Percentiles rank a stretch among this genome's conserved stretches.
Evolutionary conservation across 495 filamentous ascomycete genomes (phyloP).

Genomic region (Podospora anserina): DNA sequence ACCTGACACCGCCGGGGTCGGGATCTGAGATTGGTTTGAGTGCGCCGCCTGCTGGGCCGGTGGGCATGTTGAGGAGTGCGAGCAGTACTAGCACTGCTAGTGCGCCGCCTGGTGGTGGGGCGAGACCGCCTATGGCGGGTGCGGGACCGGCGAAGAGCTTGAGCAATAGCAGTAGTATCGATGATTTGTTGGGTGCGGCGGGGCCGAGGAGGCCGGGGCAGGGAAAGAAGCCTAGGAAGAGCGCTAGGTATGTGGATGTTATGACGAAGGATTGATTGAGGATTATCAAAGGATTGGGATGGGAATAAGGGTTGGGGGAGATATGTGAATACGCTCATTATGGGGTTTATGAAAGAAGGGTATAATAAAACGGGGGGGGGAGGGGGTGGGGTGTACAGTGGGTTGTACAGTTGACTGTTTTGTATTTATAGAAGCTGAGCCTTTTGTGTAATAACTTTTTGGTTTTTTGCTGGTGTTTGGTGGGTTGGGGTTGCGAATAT

Average conservation of each 20-base stretch:
- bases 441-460: neutral
- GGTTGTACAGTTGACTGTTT: neutral
- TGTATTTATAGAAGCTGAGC: neutral
- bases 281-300: neutral
- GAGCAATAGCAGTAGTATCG: constrained; percentile 78
- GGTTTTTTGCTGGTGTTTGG: neutral
- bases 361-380: neutral
- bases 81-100: constrained; percentile 43
- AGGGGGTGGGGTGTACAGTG: neutral
- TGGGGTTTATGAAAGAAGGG: neutral
- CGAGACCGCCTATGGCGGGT: neutral
- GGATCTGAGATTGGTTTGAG: neutral
- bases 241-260: constrained; percentile 84
- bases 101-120: constrained; percentile 40
- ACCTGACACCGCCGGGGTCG: constrained; percentile 14
- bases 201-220: constrained; percentile 58
- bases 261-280: constrained; percentile 57
- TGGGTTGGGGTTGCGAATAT: neutral
- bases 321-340: neutral
- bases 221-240: constrained; percentile 73
- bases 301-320: neutral
- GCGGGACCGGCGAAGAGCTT: constrained; percentile 60
- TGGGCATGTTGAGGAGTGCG: constrained; percentile 44
- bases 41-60: constrained; percentile 33
- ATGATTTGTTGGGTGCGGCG: constrained; percentile 75